These are phyloP conservation scores for Nicotiana noctiflora DNA, from an alignment of 257 asterid species.

Conservation along the genomic window DNA sequence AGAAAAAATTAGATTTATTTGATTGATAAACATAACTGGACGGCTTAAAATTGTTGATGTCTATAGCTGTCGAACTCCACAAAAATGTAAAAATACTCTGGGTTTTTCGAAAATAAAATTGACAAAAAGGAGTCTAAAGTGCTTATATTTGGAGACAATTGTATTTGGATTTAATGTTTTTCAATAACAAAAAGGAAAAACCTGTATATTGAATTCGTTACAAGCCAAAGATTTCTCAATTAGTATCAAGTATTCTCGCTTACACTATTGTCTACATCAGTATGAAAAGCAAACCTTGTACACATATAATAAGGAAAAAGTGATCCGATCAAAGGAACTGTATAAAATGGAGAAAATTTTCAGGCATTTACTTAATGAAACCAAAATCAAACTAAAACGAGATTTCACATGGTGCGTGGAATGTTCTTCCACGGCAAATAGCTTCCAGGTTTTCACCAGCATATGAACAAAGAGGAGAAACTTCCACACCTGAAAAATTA, in stretches of 20 bases:
- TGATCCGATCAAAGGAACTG: background rate
- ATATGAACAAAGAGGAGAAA: constrained; percentile 87
- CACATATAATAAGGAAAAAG: background rate
- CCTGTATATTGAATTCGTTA: background rate
- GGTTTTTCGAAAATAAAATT: no score
- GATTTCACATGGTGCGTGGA: constrained; percentile 96
- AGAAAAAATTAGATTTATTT: no score
- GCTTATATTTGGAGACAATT: no score
- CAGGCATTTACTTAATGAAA: constrained; percentile 3
- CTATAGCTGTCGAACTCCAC: no score
- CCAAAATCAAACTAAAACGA: constrained; percentile 37
- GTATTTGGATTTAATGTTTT: no score
- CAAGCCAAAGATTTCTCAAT: background rate
- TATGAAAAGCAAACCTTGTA: constrained; percentile 2
- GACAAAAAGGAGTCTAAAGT: no score
- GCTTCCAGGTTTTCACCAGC: constrained; percentile 97
- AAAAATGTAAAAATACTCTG: no score
- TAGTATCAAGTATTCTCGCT: background rate
- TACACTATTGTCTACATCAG: background rate
- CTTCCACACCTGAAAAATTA: constrained; percentile 66
- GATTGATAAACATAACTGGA: no score
- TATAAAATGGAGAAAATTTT: background rate
- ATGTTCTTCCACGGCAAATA: constrained; percentile 87
- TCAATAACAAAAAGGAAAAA: no score
- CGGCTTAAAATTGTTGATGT: no score